These are phyloP conservation scores for Gossypium stocksii DNA, from an alignment of 345 rosid genomes.

Conservation along the genomic window DNA sequence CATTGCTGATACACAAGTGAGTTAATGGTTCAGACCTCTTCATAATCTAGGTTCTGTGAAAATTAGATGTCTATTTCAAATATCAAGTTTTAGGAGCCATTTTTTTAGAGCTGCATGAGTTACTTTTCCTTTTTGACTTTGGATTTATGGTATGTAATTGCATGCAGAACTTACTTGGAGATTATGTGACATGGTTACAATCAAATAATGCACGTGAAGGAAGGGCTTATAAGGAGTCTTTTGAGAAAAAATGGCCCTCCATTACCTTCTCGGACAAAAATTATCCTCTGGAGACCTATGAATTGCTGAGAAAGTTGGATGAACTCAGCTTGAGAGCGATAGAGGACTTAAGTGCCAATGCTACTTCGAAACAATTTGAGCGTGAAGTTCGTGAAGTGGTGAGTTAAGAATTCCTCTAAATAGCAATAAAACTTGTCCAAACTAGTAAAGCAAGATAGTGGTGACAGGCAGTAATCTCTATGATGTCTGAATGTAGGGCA, in stretches of 20 bases:
- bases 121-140: background rate
- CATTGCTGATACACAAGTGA: slow-evolving; percentile 49
- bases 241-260: slow-evolving; percentile 68
- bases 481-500: background rate
- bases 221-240: slow-evolving; percentile 58
- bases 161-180: slow-evolving; percentile 61
- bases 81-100: background rate
- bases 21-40: slow-evolving; percentile 23
- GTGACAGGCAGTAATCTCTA: background rate
- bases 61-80: background rate
- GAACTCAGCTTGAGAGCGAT: slow-evolving; percentile 52
- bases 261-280: slow-evolving; percentile 35
- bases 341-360: slow-evolving; percentile 50
- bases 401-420: slow-evolving; percentile 24
- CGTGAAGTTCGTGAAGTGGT: slow-evolving; percentile 78
- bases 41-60: background rate
- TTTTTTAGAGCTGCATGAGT: background rate
- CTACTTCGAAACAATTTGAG: slow-evolving; percentile 60
- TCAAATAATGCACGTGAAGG: slow-evolving; percentile 63
- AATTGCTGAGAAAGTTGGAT: slow-evolving; percentile 42
- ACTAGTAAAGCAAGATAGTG: background rate
- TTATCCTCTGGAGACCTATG: slow-evolving; percentile 40
- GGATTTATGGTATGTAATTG: background rate
- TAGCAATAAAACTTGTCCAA: background rate
- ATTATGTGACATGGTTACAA: slow-evolving; percentile 62